Conservation (phyloP, 2,329 filamentous ascomycete genomes). For the Claviceps citrina region DNA sequence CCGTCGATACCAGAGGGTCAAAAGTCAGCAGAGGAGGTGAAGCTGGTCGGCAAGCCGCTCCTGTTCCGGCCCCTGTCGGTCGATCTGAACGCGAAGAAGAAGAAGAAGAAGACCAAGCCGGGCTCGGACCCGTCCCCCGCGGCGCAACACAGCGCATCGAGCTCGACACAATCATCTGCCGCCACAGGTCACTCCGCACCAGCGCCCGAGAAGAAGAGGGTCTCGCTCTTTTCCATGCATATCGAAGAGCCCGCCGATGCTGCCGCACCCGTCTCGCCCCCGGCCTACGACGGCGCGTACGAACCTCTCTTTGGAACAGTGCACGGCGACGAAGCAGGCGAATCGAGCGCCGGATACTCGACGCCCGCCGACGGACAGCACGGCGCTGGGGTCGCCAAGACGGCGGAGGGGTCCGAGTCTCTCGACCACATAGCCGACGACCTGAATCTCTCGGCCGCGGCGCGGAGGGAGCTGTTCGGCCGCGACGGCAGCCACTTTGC, state of each 20-base stretch:
- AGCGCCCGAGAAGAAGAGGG: conserved; percentile 35
- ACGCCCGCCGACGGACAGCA: neutral
- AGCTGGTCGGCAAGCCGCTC: conserved; percentile 61
- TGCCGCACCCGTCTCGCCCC: conserved; percentile 8
- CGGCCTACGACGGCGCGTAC: conserved; percentile 23
- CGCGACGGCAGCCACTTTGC: conserved; percentile 33
- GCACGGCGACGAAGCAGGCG: conserved; percentile 8
- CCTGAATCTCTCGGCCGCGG: conserved; percentile 62
- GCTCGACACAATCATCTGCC: conserved; percentile 5
- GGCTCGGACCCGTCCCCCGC: conserved; percentile 4
- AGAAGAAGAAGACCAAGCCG: conserved; percentile 32
- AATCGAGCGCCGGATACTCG: conserved; percentile 4
- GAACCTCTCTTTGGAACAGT: conserved; percentile 34
- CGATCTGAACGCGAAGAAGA: conserved; percentile 56
- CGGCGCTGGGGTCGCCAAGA: conserved; percentile 16
- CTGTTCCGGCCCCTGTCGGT: conserved; percentile 87
- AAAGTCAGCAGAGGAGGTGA: conserved; percentile 47
- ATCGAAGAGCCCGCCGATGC: conserved; percentile 22
- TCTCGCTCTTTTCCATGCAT: conserved; percentile 55
- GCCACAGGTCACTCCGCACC: conserved; percentile 9
- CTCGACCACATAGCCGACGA: conserved; percentile 59
- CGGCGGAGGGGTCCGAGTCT: conserved; percentile 29
- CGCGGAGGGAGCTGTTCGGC: conserved; percentile 74
- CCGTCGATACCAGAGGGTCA: conserved; percentile 40
- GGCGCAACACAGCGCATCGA: conserved; percentile 5